phyloP scores from a whole-genome alignment of 805 yeast genomes.

The Starmera quercuum region DNA sequence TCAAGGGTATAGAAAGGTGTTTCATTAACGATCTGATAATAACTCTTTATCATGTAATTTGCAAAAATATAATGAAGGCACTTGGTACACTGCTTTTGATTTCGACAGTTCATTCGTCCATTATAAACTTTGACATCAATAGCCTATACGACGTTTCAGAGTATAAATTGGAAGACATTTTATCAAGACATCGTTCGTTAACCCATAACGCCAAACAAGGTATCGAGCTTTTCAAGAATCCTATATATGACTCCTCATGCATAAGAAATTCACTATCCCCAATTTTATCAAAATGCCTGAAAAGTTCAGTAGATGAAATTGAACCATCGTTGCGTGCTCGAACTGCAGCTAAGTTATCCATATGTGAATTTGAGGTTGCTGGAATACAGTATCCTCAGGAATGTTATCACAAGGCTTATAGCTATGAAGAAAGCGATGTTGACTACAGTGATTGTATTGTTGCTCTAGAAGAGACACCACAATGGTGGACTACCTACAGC shows the following conservation, averaged over 20 bases:
- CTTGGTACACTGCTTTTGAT: no score
- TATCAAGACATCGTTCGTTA: background rate
- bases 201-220: background rate
- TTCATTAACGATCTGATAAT: no score
- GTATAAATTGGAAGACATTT: background rate
- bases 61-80: no score
- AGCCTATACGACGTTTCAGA: no score
- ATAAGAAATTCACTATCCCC: constrained; percentile 31
- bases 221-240: constrained; percentile 4
- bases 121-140: no score
- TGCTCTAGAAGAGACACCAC: constrained; percentile 35
- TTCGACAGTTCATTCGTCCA: no score
- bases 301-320: constrained; percentile 31
- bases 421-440: constrained; percentile 4
- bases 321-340: constrained; percentile 24
- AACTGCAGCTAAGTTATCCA: constrained; percentile 39
- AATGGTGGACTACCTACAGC: constrained; percentile 70
- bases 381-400: constrained; percentile 24
- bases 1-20: no score
- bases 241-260: constrained; percentile 22
- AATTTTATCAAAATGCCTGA: constrained; percentile 33
- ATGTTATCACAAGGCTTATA: constrained; percentile 23
- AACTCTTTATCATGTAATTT: no score
- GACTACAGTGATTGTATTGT: constrained; percentile 30
- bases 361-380: constrained; percentile 49